Evolutionary conservation across 495 filamentous ascomycete species (phyloP), one percentile per base, ranked within the genome.

Genomic region (Friedmanniomyces simplex): DNA sequence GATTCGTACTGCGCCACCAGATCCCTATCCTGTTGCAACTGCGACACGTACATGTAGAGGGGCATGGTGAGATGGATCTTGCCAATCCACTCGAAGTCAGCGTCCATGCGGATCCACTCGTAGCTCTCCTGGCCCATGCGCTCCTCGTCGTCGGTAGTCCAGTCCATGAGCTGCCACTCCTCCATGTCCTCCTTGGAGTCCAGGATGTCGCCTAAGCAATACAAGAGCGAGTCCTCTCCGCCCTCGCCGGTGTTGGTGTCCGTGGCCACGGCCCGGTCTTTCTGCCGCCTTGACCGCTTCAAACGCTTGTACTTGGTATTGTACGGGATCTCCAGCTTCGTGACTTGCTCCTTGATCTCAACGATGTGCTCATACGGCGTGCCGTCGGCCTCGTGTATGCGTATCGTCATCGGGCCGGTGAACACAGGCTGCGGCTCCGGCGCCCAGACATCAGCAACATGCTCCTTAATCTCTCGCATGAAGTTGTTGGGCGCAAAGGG

Each of bases 251-350:
- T 72, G 24, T 73, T 68, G 54, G 88, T 84, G 2, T 80, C 78
- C 1, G 74, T 72, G 25, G 80, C 85, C 46, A 81, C 77, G 28
- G 79, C 78, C 45, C 88, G 79, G 67, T 96, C 93, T 70, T 87
- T 87, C 62, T 95, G 86, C 41, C 90, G 83, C 59, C 88, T 84
- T 62, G 85, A 96, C 30, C 91, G 81, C 74, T 99, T 99, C 36
- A 99, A 76, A 1, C 93, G 84, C 74, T 97, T 99, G 70, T 99
- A 99, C 67, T 99, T 99, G 0, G 93, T 99, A 66, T 97, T 97
- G 66, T 99, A 99, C 14, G 91, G 90, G 56, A 99, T 96, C 47
- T 96, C 89, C 55, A 96, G 84, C 56, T 82, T 86, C 7, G 83
- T 86, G 39, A 79, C 76, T 8, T 82, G 82, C 54, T 96, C 89